Percentiles rank a stretch among this genome's conserved stretches.
These are phyloP conservation scores for Paramecium octaurelia DNA, from an alignment of 73 alveolate species.

Conservation along the genomic window DNA sequence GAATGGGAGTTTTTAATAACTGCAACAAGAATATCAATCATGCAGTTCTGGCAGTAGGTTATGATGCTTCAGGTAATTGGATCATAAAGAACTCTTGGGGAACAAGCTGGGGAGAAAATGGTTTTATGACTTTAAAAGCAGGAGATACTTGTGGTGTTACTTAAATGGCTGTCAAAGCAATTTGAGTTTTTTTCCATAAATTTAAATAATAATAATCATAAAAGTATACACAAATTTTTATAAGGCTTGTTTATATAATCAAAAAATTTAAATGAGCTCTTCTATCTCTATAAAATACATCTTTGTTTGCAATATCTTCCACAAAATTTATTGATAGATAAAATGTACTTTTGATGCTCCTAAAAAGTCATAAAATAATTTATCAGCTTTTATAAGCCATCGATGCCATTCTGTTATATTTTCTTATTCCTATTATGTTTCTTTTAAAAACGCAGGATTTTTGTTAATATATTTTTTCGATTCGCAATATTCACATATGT, in stretches of 20 bases:
- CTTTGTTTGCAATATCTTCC: neutral
- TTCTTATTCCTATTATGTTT: neutral
- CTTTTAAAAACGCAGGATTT: conserved; percentile 36
- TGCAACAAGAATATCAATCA: conserved; percentile 62
- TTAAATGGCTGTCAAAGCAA: neutral
- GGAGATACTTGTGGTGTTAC: conserved; percentile 69
- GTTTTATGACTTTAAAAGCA: conserved; percentile 54
- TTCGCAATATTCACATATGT: conserved; percentile 53
- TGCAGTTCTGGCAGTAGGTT: conserved; percentile 83
- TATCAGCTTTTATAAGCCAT: neutral
- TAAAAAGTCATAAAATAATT: neutral
- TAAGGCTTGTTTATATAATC: neutral
- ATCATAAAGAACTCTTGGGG: conserved; percentile 73
- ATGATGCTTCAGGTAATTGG: conserved; percentile 43
- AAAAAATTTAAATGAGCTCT: neutral
- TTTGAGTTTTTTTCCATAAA: neutral
- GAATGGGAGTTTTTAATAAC: conserved; percentile 51
- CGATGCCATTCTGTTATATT: neutral
- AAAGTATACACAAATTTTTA: neutral
- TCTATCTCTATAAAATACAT: conserved; percentile 20
- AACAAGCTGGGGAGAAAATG: conserved; percentile 70
- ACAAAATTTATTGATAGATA: neutral
- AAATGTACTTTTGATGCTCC: conserved; percentile 17
- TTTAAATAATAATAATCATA: neutral
- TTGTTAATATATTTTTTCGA: neutral